Conservation (phyloP, 208 protist species). For the Wallacemonas sp. region DNA sequence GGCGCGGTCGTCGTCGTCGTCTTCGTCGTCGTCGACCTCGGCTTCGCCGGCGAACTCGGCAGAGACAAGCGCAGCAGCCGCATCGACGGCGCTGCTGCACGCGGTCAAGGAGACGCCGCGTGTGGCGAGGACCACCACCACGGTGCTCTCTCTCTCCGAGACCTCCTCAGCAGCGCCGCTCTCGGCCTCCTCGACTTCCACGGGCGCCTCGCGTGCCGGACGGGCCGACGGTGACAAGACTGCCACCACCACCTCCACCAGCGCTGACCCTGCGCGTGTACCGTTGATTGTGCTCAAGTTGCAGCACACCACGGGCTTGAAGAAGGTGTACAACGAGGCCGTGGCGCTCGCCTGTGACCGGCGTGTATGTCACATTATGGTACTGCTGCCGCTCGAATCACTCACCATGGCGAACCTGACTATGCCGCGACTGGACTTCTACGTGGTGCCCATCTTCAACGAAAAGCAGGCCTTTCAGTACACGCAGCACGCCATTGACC, state of each 20-base stretch:
- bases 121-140: slow-evolving; percentile 22
- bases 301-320: slow-evolving; percentile 40
- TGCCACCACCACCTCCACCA: too few relatives aligned
- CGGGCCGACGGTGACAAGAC: too few relatives aligned
- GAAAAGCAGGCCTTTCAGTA: slow-evolving; percentile 49
- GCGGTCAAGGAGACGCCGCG: not conserved
- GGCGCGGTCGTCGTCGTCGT: too few relatives aligned
- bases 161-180: slow-evolving; percentile 17
- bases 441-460: slow-evolving; percentile 55
- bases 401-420: slow-evolving; percentile 48
- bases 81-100: too few relatives aligned
- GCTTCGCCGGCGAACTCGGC: too few relatives aligned
- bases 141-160: slow-evolving; percentile 33
- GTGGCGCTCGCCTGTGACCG: slow-evolving; percentile 65
- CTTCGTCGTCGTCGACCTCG: too few relatives aligned
- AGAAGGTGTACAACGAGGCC: slow-evolving; percentile 71
- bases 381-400: slow-evolving; percentile 54
- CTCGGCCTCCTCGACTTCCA: slow-evolving; percentile 12
- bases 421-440: slow-evolving; percentile 61
- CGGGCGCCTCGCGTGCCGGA: too few relatives aligned
- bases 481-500: slow-evolving; percentile 57
- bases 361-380: slow-evolving; percentile 42
- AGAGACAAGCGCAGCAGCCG: not conserved
- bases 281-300: slow-evolving; percentile 70
- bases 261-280: slow-evolving; percentile 13